These are phyloP conservation scores for Silene uniflora DNA, from an alignment of 148 eudicot genomes.

Conservation along the genomic window DNA sequence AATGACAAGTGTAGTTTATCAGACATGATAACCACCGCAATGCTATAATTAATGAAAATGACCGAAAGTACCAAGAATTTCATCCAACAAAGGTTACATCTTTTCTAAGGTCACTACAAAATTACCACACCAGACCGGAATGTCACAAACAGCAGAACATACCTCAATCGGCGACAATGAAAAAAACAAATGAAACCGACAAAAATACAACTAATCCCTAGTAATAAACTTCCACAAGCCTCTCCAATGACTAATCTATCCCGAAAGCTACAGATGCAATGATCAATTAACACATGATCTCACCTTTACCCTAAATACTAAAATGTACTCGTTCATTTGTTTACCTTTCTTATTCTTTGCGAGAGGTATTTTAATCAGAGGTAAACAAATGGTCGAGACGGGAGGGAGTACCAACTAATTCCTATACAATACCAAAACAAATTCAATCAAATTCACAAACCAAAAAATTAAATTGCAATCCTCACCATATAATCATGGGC, in stretches of 20 bases:
- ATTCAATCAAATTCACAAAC: background rate
- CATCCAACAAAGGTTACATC: background rate
- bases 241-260: too few species aligned
- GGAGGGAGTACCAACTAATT: background rate
- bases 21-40: slow-evolving; percentile 7
- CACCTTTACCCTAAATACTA: background rate
- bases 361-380: too few species aligned
- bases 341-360: too few species aligned
- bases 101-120: background rate
- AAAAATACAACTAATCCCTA: background rate
- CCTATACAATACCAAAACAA: background rate
- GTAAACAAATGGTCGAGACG: too few species aligned
- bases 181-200: background rate
- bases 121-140: background rate
- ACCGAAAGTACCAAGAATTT: background rate
- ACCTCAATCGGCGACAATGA: background rate
- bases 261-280: too few species aligned
- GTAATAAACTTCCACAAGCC: background rate
- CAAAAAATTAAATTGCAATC: slow-evolving; percentile 10
- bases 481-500: slow-evolving; percentile 46
- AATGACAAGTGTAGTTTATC: too few species aligned
- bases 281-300: too few species aligned
- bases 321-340: background rate
- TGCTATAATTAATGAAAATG: background rate
- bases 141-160: background rate